Evolutionary conservation across 1,284 basidiomycete species (phyloP).

Genomic region (Ustilago xerochloae): DNA sequence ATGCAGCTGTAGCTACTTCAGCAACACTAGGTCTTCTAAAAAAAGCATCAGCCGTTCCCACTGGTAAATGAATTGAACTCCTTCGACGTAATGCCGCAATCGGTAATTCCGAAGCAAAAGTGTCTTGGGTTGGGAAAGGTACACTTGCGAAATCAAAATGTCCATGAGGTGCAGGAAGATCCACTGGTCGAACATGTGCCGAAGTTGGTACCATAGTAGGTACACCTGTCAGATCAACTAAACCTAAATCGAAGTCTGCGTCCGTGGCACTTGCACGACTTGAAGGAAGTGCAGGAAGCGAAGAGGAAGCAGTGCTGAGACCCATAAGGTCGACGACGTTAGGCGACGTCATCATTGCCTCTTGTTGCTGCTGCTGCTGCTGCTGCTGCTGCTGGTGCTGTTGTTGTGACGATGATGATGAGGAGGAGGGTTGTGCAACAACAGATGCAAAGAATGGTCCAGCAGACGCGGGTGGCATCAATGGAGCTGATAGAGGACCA

Average conservation of each 20-base stretch:
- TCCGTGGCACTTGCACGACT: conserved; percentile 31
- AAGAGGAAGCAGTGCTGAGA: conserved; percentile 15
- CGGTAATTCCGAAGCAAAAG: conserved; percentile 30
- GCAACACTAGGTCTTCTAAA: conserved; percentile 41
- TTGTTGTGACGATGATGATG: too few relatives aligned
- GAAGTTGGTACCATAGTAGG: conserved; percentile 45
- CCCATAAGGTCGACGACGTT: conserved; percentile 34
- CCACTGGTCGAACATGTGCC: conserved; percentile 48
- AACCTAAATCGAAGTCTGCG: conserved; percentile 30
- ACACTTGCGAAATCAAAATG: conserved; percentile 52
- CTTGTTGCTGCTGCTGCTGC: conserved; percentile 4
- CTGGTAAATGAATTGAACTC: conserved; percentile 40
- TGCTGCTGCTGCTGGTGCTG: too few relatives aligned
- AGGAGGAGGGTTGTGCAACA: too few relatives aligned
- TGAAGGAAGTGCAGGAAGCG: conserved; percentile 9
- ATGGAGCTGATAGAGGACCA: conserved; percentile 17
- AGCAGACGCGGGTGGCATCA: conserved; percentile 13
- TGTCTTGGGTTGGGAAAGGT: conserved; percentile 41
- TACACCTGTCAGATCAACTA: conserved; percentile 22
- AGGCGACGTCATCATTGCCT: conserved; percentile 20
- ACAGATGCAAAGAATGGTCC: conserved; percentile 13
- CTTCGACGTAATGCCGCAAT: conserved; percentile 29
- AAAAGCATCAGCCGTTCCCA: conserved; percentile 27
- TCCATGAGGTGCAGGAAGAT: conserved; percentile 46
- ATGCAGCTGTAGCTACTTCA: conserved; percentile 36